phyloP scores from a whole-genome alignment of 2,329 filamentous ascomycete species.

The Claviceps sp. region DNA sequence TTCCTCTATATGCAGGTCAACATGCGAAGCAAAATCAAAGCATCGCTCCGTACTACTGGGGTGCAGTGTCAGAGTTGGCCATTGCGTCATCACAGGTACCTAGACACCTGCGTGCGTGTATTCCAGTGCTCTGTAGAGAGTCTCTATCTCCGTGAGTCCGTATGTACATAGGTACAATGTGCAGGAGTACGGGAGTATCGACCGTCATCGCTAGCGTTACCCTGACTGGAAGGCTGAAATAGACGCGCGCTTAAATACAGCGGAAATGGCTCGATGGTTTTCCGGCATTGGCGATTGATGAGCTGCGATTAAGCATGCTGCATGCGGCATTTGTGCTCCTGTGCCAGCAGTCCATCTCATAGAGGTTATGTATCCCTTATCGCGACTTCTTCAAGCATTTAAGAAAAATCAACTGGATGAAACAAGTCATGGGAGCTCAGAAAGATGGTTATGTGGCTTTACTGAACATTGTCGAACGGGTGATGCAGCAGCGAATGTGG shows the following conservation, averaged over 20 bases:
- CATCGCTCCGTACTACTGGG: not conserved
- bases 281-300: not conserved
- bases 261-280: not conserved
- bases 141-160: too few species aligned
- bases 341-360: too few species aligned
- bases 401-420: too few species aligned
- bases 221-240: too few species aligned
- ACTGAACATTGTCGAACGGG: not conserved
- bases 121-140: not conserved
- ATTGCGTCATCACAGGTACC: not conserved
- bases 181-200: not conserved
- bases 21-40: too few species aligned
- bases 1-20: too few species aligned
- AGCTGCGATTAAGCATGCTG: not conserved
- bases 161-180: not conserved
- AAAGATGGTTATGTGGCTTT: too few species aligned
- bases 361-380: too few species aligned
- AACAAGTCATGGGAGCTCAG: too few species aligned
- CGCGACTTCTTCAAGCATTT: too few species aligned
- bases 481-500: not conserved
- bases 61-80: not conserved
- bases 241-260: slow-evolving; percentile 7
- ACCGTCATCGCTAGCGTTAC: not conserved
- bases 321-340: not conserved
- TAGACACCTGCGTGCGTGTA: not conserved